Percentiles rank a stretch among this genome's conserved stretches.
These are phyloP conservation scores for Martiniozyma asiatica DNA, from an alignment of 1,139 yeast genomes.

Conservation along the genomic window DNA sequence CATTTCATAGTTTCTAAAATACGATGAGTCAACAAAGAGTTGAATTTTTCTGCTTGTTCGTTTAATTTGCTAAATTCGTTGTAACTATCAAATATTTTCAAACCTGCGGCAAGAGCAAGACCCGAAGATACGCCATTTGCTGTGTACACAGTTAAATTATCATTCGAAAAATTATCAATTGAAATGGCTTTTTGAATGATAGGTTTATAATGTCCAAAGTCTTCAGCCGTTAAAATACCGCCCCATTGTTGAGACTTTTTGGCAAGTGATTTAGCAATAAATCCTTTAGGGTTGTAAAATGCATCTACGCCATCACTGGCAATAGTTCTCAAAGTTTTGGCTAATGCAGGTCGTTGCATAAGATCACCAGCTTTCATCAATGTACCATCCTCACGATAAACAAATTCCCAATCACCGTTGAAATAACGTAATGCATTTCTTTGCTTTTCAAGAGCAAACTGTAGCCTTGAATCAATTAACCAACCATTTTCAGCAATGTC, in stretches of 20 bases:
- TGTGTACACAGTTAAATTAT: constrained; percentile 44
- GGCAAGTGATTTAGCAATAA: constrained; percentile 31
- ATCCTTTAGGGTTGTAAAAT: constrained; percentile 67
- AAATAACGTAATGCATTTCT: constrained; percentile 24
- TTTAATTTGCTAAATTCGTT: constrained; percentile 20
- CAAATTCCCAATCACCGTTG: constrained; percentile 42
- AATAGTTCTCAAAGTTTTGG: constrained; percentile 52
- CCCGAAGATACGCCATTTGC: constrained; percentile 80
- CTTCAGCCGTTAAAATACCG: constrained; percentile 40
- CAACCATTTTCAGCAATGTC: constrained; percentile 61
- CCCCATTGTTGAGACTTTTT: constrained; percentile 21
- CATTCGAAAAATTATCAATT: constrained; percentile 28
- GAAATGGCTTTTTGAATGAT: constrained; percentile 44
- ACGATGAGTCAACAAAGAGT: constrained; percentile 45
- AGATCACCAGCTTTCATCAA: constrained; percentile 43
- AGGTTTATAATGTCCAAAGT: constrained; percentile 52
- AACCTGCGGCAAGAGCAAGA: constrained; percentile 64
- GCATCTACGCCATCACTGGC: constrained; percentile 69
- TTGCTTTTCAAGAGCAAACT: constrained; percentile 26
- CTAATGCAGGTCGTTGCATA: constrained; percentile 47
- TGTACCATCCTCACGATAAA: constrained; percentile 26
- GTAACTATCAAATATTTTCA: constrained; percentile 36
- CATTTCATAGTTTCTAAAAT: constrained; percentile 84
- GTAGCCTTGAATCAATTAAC: constrained; percentile 39
- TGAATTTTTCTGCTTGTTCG: too few relatives aligned